A percentile compares a stretch with the other conserved stretches of the same genome.
These are phyloP conservation scores for Vitis riparia DNA, from an alignment of 164 flowering plant genomes.

Conservation along the genomic window DNA sequence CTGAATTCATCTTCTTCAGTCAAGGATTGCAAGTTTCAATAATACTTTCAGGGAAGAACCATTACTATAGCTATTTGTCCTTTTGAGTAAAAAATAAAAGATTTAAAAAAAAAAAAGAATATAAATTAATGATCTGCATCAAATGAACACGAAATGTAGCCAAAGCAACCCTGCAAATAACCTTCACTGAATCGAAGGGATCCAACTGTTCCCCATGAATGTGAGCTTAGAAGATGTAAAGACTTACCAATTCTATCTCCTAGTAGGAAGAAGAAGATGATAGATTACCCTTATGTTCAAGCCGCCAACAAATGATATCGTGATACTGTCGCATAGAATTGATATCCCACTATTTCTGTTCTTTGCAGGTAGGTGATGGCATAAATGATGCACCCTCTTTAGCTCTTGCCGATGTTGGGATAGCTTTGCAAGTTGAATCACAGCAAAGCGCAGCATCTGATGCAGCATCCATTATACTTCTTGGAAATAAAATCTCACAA, in stretches of 20 bases:
- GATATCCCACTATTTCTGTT: constrained; percentile 3
- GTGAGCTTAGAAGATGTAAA: not conserved
- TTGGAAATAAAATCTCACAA: constrained; percentile 87
- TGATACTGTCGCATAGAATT: no score
- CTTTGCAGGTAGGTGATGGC: constrained; percentile 89
- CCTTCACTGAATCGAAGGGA: not conserved
- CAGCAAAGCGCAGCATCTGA: constrained; percentile 95
- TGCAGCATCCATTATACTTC: constrained; percentile 92
- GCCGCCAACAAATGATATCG: not conserved
- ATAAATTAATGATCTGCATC: not conserved
- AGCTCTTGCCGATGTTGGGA: constrained; percentile 94
- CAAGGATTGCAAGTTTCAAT: not conserved
- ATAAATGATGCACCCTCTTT: constrained; percentile 99
- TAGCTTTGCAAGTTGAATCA: constrained; percentile 76
- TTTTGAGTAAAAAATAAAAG: not conserved
- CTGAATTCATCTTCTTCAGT: not conserved
- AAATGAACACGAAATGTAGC: not conserved
- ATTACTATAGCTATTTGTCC: not conserved
- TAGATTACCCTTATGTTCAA: not conserved
- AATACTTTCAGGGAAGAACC: not conserved
- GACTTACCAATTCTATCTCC: no score
- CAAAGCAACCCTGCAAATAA: not conserved
- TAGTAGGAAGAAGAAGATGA: no score
- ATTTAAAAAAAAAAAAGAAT: not conserved
- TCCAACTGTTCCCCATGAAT: not conserved